Percentiles rank a stretch among this genome's conserved stretches.
Conservation (phyloP, 768 basidiomycete species). For the Tephrocybe rancida region DNA sequence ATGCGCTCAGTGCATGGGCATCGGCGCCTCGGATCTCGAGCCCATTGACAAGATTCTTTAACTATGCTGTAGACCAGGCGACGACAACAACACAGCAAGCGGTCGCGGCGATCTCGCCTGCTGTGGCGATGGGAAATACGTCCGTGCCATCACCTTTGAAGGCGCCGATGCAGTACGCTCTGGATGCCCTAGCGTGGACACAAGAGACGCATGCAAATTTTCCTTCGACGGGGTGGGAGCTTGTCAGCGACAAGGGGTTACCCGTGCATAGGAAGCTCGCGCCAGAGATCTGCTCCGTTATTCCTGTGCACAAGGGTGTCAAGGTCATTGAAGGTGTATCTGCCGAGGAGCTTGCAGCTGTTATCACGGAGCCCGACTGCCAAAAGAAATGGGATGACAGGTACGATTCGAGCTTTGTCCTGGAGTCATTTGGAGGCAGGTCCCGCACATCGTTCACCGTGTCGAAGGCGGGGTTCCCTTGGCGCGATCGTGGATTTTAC, state of each 20-base stretch:
- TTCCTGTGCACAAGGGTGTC: conserved; percentile 86
- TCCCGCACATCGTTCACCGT: conserved; percentile 73
- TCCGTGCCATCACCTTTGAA: conserved; percentile 55
- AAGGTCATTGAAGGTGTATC: conserved; percentile 93
- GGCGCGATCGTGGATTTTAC: conserved; percentile 87
- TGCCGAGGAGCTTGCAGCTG: conserved; percentile 84
- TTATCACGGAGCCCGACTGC: conserved; percentile 69
- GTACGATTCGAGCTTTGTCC: conserved; percentile 65
- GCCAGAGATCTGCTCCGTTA: conserved; percentile 73
- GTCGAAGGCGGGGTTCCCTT: conserved; percentile 84
- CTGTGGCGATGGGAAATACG: conserved; percentile 40
- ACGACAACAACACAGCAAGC: conserved; percentile 74
- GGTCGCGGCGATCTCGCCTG: conserved; percentile 76
- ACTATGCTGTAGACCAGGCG: conserved; percentile 75
- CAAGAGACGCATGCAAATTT: conserved; percentile 67
- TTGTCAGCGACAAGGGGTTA: conserved; percentile 76
- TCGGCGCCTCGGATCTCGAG: conserved; percentile 69
- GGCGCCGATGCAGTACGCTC: conserved; percentile 76
- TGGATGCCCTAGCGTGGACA: conserved; percentile 82
- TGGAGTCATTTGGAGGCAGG: conserved; percentile 81
- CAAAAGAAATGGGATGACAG: conserved; percentile 88
- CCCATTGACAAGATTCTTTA: conserved; percentile 71
- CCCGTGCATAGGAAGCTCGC: conserved; percentile 76
- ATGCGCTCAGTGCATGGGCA: conserved; percentile 40
- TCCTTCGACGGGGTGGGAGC: conserved; percentile 68